Evolutionary conservation across 345 rosid species (phyloP), one percentile per base, ranked within the genome.

Genomic region (Eucalyptus fibrosa): DNA sequence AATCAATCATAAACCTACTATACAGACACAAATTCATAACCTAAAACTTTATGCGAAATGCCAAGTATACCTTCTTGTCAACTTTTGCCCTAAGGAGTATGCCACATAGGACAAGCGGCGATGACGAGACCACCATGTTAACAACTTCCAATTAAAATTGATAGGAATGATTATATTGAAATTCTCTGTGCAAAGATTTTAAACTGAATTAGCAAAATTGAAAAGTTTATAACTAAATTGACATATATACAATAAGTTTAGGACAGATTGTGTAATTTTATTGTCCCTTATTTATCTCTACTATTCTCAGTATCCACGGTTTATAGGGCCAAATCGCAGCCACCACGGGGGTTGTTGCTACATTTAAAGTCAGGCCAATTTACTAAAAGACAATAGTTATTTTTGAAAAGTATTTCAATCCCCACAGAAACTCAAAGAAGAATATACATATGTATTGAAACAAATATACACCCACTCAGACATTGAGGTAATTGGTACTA

Each of bases 101-200:
- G 15, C 65, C 15, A 59, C 2, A 0, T 59, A 5, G n/a, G 65
- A 24, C 30, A 12, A 24, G 1, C 3, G 0, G 3, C 1, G 0
- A 30, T 62, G 9, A 62, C 0, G 1, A 6, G 8, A 30, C 18
- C 9, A 62, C 5, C 19, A 0, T 2, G 0, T 7, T 62, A 30
- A 0, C 2, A 1, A 7, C 9, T 62, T 2, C 3, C 0, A 30
- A 3, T 0, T 0, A 62, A 62, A 30, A 30, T 62, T 30, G 1
- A 62, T 15, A 0, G 2, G 0, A 26, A 30, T 14, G 2, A 62
- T 8, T 62, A 62, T 30, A 62, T 62, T 62, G 9, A 62, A 62
- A 62, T 30, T 30, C 4, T 7, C 0, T 7, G 0, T 15, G 3
- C 18, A 7, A 30, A 30, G 10, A 62, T 30, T 62, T 7, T 0